Base-by-base conservation (phyloP, 495 filamentous ascomycete species). In the Corynascus novoguineensis region DNA sequence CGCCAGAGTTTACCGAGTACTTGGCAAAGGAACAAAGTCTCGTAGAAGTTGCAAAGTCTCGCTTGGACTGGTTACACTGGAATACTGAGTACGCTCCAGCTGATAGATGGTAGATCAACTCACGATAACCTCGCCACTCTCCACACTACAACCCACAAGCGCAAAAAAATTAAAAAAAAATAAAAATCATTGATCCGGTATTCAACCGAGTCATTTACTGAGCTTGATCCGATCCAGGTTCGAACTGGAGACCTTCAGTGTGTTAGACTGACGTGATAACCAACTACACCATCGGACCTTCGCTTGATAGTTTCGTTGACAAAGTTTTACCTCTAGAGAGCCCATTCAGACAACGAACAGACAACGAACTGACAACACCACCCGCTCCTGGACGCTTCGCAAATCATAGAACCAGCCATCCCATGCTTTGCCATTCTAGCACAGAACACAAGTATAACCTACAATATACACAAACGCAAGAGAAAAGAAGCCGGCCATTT, bases 191-290 rank as follows among this genome's bases (percentile, higher is more conserved):
- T 4, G 21, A 15, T 17, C n/a, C 41, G 52, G 51, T 22, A 14
- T 37, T 47, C 27, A 47, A 19, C 41, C 24, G 49, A 17, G 1
- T n/a, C 40, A n/a, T 28, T 48, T 3, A 8, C 7, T 46, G 15
- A 47, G 38, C 5, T 38, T 60, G 58, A 60, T 60, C 19, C 46
- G 45, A 55, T 55, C 58, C 58, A 60, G 58, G 58, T 10, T 60
- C 35, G 58, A 60, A 60, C 58, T 60, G 58, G 58, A 55, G 58
- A 60, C 58, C 58, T 60, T 60, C 51, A 51, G 47, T 50, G 47
- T 50, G 47, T 50, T 50, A 50, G 47, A 50, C 47, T 50, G 47
- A 50, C 47, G 57, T 59, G 57, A 59, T 59, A 60, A 60, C 58
- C 51, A 60, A 55, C 58, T 60, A 60, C 58, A 60, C 58, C 51